phyloP scores from a whole-genome alignment of 73 alveolate species.

The Tetrahymena thermophila region DNA sequence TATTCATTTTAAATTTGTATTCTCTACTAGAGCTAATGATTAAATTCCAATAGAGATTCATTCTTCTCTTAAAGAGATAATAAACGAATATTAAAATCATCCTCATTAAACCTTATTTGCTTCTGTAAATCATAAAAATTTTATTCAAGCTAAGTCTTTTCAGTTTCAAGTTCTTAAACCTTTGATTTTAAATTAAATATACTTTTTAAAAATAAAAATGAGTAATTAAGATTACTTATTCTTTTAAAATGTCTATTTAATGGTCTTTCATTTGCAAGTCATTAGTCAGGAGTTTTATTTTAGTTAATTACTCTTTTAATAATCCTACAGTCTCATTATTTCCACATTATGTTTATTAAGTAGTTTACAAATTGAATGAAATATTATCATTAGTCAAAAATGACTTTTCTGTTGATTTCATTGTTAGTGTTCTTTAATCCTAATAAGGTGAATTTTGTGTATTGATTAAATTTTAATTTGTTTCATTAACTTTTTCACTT shows the following conservation, averaged over 20 bases:
- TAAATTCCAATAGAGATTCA: neutral
- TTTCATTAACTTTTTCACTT: neutral
- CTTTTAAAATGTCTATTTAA: neutral
- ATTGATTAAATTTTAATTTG: neutral
- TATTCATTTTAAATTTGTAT: neutral
- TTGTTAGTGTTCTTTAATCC: neutral
- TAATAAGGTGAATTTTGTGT: neutral
- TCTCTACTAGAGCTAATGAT: neutral
- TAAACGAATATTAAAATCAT: neutral
- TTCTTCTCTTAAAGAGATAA: neutral
- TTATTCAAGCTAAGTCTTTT: neutral
- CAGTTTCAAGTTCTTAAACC: neutral
- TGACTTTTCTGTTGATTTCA: neutral
- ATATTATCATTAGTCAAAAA: neutral
- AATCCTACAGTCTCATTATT: neutral
- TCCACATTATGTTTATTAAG: neutral
- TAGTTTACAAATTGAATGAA: neutral
- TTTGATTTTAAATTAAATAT: neutral
- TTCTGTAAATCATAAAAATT: neutral
- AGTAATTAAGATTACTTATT: neutral
- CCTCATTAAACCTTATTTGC: neutral
- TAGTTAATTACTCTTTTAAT: neutral
- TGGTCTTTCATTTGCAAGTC: neutral
- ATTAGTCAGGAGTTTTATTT: neutral
- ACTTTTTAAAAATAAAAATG: neutral